phyloP scores from a whole-genome alignment of 352 stramenopile genomes.

The Globisporangium spiculum region DNA sequence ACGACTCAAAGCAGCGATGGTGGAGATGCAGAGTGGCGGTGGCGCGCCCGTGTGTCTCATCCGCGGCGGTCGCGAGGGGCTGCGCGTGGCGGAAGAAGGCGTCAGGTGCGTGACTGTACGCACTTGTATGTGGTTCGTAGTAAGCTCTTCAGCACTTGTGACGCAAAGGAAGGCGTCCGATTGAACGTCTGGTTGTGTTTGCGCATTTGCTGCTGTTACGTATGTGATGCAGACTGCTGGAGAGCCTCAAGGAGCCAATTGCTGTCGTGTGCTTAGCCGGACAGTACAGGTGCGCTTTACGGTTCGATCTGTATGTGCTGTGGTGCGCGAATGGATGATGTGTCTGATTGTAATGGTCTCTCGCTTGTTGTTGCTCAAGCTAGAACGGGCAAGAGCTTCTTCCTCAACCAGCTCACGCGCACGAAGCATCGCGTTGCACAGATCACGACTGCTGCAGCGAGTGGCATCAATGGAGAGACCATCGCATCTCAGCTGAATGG shows the following conservation, averaged over 20 bases:
- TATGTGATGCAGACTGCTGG: slow-evolving; percentile 39
- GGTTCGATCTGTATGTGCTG: background rate
- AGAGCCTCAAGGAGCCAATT: slow-evolving; percentile 62
- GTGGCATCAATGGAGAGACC: too few species aligned
- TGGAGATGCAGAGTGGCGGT: slow-evolving; percentile 3
- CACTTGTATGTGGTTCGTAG: background rate
- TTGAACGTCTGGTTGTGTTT: background rate
- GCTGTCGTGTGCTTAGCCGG: slow-evolving; percentile 79
- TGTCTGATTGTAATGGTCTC: background rate
- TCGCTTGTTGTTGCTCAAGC: background rate
- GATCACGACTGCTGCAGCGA: background rate
- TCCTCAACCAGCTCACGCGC: slow-evolving; percentile 77
- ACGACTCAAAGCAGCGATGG: background rate
- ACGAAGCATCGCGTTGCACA: slow-evolving; percentile 2
- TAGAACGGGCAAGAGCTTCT: slow-evolving; percentile 88
- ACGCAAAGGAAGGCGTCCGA: background rate
- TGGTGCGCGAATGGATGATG: background rate
- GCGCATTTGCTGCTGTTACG: background rate
- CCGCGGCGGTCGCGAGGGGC: slow-evolving; percentile 39
- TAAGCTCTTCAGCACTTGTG: background rate
- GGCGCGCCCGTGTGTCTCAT: slow-evolving; percentile 63
- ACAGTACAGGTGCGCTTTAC: slow-evolving; percentile 56
- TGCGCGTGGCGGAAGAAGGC: slow-evolving; percentile 52
- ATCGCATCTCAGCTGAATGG: slow-evolving; percentile 15
- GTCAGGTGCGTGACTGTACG: slow-evolving; percentile 29